Evolutionary conservation across 768 basidiomycete species (phyloP), one percentile per base, ranked within the genome.

Genomic region (Sarcomyxa edulis): DNA sequence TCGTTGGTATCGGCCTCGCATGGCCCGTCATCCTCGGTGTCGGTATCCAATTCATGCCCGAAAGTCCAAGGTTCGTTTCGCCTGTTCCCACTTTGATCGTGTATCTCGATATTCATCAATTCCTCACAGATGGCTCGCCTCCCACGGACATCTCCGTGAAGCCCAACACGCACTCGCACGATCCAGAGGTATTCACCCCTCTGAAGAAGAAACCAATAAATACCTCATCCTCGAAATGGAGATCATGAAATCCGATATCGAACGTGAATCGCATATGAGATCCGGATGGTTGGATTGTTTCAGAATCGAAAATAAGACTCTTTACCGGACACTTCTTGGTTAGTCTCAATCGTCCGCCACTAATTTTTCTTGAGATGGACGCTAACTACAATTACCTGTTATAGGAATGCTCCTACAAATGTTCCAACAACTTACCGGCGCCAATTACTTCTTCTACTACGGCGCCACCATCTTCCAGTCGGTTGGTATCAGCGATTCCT

Each of bases 271-370:
- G 21, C 47, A 55, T 12, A 47, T 67, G 26, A 62, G 56, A 44
- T 68, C 66, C 3, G 74, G 76, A 5, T 87, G 84, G 84, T 39
- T 76, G 12, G 79, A 82, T 41, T 83, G 81, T 55, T 85, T 87
- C 65, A 60, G 52, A 40, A 62, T 66, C 0, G 39, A 50, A 25
- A 67, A 74, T 54, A 83, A 78, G 61, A 71, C 71, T 4, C 65
- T 78, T 1, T 86, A 86, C 54, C 65, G 81, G 40, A 84, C 82
- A 3, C 47, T 76, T 5, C 64, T 81, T 21, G 74, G 66, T 62
- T 40, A 16, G 53, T 51, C 9, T 23, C 6, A 24, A 19, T 7
- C 22, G 10, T n/a, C n/a, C 36, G 8, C 37, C 15, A 25, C 33
- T 29, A 8, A 35, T 11, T 38, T 23, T 14, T 23, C 26, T 36